Evolutionary conservation across 805 yeast species (phyloP), one percentile per base, ranked within the genome.

Genomic region (Kuraishia hungarica): DNA sequence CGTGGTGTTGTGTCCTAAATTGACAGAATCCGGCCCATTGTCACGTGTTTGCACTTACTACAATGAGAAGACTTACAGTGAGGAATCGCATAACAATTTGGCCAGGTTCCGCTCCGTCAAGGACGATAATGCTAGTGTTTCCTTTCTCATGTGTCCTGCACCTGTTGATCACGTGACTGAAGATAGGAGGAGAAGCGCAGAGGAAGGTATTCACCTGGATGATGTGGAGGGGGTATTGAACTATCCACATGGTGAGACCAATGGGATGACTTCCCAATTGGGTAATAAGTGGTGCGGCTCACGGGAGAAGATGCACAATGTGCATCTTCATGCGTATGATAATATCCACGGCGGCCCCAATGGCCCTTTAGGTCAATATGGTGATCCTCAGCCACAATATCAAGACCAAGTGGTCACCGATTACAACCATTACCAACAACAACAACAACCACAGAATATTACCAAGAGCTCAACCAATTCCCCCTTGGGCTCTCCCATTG

Each of bases 21-120:
- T 71, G 26, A 56, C 73, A 2, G 64, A 64, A 22, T 13, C 58
- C n/a, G 75, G 75, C 24, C 74, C 75, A 35, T 60, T 71, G 29
- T 66, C 72, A 13, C 23, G 4, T 22, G 28, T 26, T 19, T 43
- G 51, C 48, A 46, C 21, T 20, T 21, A n/a, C 26, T 49, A 43
- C 47, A 26, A 46, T 48, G 47, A 21, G 26, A 23, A 47, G 8
- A 17, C 10, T 48, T 8, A 20, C 49, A 22, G 26, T 43, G 43
- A 50, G n/a, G 43, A 17, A 15, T 15, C 43, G 5, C 3, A 6
- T 8, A 17, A 10, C 17, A 35, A 4, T 35, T 15, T 35, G n/a
- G 43, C 43, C n/a, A 4, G 11, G n/a, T 35, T 35, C 43, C 43
- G 43, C 43, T 7, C 43, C 11, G 15, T n/a, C n/a, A n/a, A 52